phyloP scores from a whole-genome alignment of 768 basidiomycete species.

The Paxillus rubicundulus region DNA sequence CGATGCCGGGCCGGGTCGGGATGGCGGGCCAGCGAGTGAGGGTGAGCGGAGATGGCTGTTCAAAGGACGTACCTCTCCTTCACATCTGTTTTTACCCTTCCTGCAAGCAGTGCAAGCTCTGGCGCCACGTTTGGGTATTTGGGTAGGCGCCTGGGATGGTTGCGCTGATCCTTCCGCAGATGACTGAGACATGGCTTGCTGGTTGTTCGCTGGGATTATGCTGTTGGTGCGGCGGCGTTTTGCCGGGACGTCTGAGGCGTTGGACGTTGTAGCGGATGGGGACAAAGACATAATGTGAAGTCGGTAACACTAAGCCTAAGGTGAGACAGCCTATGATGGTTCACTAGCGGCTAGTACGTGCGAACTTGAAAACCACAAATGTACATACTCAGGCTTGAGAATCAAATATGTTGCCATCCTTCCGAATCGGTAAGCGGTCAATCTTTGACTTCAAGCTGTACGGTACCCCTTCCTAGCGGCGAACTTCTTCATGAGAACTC shows the following conservation, averaged over 20 bases:
- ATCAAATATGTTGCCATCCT: too few relatives aligned
- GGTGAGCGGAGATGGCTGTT: conserved; percentile 35
- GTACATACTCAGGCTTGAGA: too few relatives aligned
- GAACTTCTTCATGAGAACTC: too few relatives aligned
- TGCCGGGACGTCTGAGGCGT: conserved; percentile 49
- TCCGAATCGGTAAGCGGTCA: too few relatives aligned
- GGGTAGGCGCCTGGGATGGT: conserved; percentile 39
- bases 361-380: too few relatives aligned
- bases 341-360: too few relatives aligned
- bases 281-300: conserved; percentile 58
- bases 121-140: conserved; percentile 88
- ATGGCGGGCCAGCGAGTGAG: conserved; percentile 66
- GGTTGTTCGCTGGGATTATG: conserved; percentile 14
- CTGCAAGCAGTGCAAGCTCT: conserved; percentile 86
- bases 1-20: conserved; percentile 70
- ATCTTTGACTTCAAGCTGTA: too few relatives aligned
- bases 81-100: conserved; percentile 91
- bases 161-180: conserved; percentile 31
- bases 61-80: conserved; percentile 70
- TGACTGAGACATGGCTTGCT: conserved; percentile 35
- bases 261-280: conserved; percentile 55
- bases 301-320: too few relatives aligned
- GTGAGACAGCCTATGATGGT: too few relatives aligned
- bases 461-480: too few relatives aligned
- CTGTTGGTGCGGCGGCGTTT: conserved; percentile 58